Evolutionary conservation across 2,329 filamentous ascomycete genomes (phyloP), one percentile per base, ranked within the genome.

Genomic region (Hymenoscyphus fraxineus): DNA sequence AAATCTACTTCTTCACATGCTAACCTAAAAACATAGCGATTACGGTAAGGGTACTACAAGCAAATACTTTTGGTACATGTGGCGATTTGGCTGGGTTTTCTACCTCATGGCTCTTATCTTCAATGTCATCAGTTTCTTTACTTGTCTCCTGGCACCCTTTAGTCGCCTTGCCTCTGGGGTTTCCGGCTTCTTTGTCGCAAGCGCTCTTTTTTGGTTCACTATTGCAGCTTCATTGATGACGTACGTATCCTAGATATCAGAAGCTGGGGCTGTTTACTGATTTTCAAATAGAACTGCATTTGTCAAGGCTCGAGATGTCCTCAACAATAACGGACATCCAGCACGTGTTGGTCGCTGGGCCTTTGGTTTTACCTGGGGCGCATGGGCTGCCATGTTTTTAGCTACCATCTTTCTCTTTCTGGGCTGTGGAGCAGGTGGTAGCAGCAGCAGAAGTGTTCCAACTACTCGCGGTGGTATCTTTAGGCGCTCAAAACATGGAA

Each of bases 61-160:
- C 67, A 76, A 68, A 27, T 78, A 79, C 68, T 96, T 88, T 81
- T 98, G 84, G 80, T 92, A 93, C 78, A 83, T 95, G 75, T 96
- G 92, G 80, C 87, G 94, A 51, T 97, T 97, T 80, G 90, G 92
- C 77, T 98, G 94, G 85, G 92, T 93, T 44, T 95, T 97, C 78
- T 91, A 91, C 80, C 81, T 98, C 64, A 88, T 98, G 69, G 86
- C 88, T 19, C 84, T 97, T 44, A 87, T 97, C 81, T 95, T 96
- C 76, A 85, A 85, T 67, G 82, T 85, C 58, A 63, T 86, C 32
- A 85, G 89, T 67, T 86, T 93, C 74, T 84, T 92, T 77, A 78
- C 83, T 12, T 85, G 87, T 68, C 81, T 92, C 67, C 77, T 93
- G 16, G 88, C 90, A 16, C 87, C 89, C 73, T 91, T 82, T 77